phyloP scores from a whole-genome alignment of 1,284 basidiomycete genomes.

The Austropuccinia psidii region DNA sequence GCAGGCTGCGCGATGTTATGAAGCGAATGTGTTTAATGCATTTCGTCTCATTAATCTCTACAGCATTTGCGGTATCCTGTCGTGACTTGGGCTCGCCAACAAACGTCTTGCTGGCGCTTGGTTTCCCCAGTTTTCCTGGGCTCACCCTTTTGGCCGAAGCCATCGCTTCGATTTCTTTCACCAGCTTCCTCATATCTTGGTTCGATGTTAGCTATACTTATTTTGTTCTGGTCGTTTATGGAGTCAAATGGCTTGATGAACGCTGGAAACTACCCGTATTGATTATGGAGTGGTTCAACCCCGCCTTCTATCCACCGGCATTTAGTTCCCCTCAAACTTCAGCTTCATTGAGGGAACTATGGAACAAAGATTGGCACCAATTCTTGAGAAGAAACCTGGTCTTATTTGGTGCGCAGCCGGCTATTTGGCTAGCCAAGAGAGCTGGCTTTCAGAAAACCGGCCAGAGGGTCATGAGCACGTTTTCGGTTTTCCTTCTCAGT shows the following conservation, averaged over 20 bases:
- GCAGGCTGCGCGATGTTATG: neutral
- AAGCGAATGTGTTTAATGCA: constrained; percentile 1
- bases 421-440: constrained; percentile 2
- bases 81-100: constrained; percentile 3
- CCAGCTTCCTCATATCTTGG: neutral
- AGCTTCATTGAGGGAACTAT: constrained; percentile 54
- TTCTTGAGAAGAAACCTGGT: constrained; percentile 11
- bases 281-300: constrained; percentile 21
- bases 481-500: constrained; percentile 18
- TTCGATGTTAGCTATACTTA: neutral
- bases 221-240: neutral
- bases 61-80: neutral
- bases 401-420: constrained; percentile 8
- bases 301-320: constrained; percentile 42
- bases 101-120: neutral
- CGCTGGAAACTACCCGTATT: neutral
- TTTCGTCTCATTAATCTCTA: neutral
- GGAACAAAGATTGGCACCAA: constrained; percentile 53
- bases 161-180: constrained; percentile 3
- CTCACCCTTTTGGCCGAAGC: constrained; percentile 1
- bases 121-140: neutral
- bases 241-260: neutral
- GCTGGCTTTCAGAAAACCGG: neutral
- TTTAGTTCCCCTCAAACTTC: constrained; percentile 52
- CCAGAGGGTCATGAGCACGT: constrained; percentile 2